Base-by-base conservation (phyloP, 257 asterid species). In the Phtheirospermum japonicum region DNA sequence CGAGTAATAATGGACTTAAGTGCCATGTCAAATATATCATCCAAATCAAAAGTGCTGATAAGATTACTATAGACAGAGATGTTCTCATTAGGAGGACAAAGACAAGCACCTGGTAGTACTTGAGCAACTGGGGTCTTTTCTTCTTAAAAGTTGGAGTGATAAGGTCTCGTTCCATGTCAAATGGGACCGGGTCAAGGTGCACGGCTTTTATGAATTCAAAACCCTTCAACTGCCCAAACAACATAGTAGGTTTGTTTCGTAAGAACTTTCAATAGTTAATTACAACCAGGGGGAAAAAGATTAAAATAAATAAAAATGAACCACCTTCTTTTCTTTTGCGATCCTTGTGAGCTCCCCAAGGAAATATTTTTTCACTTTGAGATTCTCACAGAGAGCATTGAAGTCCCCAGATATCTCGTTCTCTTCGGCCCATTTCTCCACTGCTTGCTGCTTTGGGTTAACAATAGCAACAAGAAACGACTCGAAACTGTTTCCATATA, bases 401-500 rank as follows among this genome's bases (percentile, higher is more conserved):
- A 89, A 89, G 78, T 86, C 94, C 48, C 86, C 96, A 13, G 85
- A 50, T 67, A 83, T 0, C 37, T 71, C 95, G 69, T 71, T 69
- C 67, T 83, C 78, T 73, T 75, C 84, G 39, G 95, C 97, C 96
- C 95, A 92, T 6, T 63, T 71, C 76, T 89, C 95, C 66, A 86
- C 50, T 20, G 81, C 89, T 71, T 71, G 81, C 78, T 79, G 51
- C 68, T 57, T 83, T 57, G 97, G 96, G 82, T 85, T 89, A 45
- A 85, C 56, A 30, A 92, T 72, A 60, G 96, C 97, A 66, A 92
- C 77, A 42, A 92, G 96, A 71, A 71, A 92, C 49, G 95, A 82
- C 77, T 92, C 99, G 7, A 92, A 92, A 77, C 99, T 92, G 77
- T 85, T 92, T 50, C 99, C 99, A 12, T 92, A 89, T 17, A 92